These are phyloP conservation scores for Triticum aestivum DNA, from an alignment of 176 grass and related monocot species.

Conservation along the genomic window IWGSC_CS_RefSeq_v2.1 NC_057799.1:571788144-571788643, in stretches of 20 bases:
- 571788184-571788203: neutral
- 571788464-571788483: constrained; percentile 26
- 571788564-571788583: neutral
- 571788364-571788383: neutral
- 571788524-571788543: constrained; percentile 24
- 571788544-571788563: neutral
- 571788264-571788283: neutral
- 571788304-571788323: neutral
- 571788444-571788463: neutral
- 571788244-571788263: neutral
- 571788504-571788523: constrained; percentile 1
- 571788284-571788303: neutral
- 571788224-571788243: too few relatives aligned
- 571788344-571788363: neutral
- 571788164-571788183: neutral
- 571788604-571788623: constrained; percentile 17
- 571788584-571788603: neutral
- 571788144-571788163: neutral
- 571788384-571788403: neutral
- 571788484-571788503: neutral
- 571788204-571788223: neutral
- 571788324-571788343: neutral
- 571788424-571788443: neutral
- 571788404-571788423: neutral
- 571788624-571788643: constrained; percentile 22